A percentile compares a stretch with the other conserved stretches of the same genome.
Conservation (phyloP, 106 monocot genomes). For the Dendrobium officinale region DNA sequence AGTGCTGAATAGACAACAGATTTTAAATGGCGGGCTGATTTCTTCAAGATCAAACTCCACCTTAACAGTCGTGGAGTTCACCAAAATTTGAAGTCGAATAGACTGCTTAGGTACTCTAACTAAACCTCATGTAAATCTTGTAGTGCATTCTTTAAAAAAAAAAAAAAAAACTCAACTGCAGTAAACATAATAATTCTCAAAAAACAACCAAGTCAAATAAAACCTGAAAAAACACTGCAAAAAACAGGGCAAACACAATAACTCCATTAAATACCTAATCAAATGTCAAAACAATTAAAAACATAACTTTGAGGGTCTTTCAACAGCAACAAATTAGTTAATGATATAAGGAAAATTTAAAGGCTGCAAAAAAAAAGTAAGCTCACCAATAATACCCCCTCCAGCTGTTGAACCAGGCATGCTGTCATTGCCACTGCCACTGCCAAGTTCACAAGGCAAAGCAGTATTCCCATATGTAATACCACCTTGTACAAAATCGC, state of each 20-base stretch:
- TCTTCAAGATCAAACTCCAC: not conserved
- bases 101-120: not conserved
- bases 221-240: not conserved
- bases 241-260: not conserved
- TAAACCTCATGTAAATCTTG: conserved; percentile 1
- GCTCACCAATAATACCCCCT: conserved; percentile 87
- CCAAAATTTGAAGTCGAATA: not conserved
- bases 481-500: conserved; percentile 56
- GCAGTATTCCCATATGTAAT: conserved; percentile 64
- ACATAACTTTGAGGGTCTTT: not conserved
- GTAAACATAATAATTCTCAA: not conserved
- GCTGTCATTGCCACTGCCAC: conserved; percentile 91
- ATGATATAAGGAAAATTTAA: not conserved
- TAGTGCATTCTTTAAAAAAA: not conserved
- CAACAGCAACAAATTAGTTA: not conserved
- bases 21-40: not conserved
- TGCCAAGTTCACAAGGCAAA: conserved; percentile 95
- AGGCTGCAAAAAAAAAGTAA: not conserved
- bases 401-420: conserved; percentile 70
- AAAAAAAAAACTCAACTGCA: not conserved
- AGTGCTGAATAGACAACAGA: not conserved
- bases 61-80: not conserved
- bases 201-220: not conserved
- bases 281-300: not conserved
- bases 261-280: not conserved